Evolutionary conservation across 768 basidiomycete species (phyloP).

Genomic region (Tricholoma terreum): DNA sequence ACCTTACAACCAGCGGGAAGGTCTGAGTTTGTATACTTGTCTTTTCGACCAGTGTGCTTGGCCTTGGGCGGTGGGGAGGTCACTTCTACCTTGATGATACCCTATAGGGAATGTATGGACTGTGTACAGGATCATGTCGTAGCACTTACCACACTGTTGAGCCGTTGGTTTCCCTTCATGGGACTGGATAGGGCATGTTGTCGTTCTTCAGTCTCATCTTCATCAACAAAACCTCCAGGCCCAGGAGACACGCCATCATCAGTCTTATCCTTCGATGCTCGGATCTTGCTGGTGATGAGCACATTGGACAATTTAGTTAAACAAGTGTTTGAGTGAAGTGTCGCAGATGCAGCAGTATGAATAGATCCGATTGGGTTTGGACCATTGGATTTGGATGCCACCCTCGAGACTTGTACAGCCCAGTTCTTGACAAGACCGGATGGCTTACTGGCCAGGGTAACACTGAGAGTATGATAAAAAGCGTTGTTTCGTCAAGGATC

Average conservation of each 20-base stretch:
- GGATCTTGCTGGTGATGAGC: too few relatives aligned
- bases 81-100: not conserved
- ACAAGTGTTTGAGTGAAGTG: too few relatives aligned
- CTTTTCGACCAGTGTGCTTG: not conserved
- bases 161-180: not conserved
- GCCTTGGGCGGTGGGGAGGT: not conserved
- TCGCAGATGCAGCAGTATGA: not conserved
- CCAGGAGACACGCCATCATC: too few relatives aligned
- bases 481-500: too few relatives aligned
- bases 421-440: not conserved
- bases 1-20: not conserved
- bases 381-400: too few relatives aligned
- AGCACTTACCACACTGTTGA: not conserved
- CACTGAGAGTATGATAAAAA: too few relatives aligned
- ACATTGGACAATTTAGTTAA: too few relatives aligned
- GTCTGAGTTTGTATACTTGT: not conserved
- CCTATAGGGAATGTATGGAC: not conserved
- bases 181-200: not conserved
- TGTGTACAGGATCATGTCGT: not conserved
- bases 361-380: too few relatives aligned
- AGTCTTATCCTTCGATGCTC: too few relatives aligned
- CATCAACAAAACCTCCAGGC: not conserved
- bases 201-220: not conserved
- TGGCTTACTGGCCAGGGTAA: too few relatives aligned
- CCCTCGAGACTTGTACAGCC: not conserved